Base-by-base conservation (phyloP, 2,329 filamentous ascomycete species). In the Dactylonectria macrodidyma region DNA sequence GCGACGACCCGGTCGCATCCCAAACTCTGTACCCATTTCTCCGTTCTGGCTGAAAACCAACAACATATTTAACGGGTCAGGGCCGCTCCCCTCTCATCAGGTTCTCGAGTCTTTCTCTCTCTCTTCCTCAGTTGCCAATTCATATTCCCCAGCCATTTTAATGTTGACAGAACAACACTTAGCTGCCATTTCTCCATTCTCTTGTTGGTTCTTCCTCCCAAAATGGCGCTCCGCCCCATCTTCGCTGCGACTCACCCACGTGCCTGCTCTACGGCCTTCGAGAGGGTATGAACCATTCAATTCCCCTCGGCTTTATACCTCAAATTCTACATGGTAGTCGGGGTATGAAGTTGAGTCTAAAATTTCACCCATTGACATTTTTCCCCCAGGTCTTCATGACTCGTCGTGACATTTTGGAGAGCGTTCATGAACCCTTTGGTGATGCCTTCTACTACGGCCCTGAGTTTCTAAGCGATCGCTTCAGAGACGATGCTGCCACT, bases 371-470 rank as follows among this genome's bases (percentile, higher is more conserved):
- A 30, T 19, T 52, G 16, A 14, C 11, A 22, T 11, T 19, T 38
- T 9, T 22, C 16, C 24, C 26, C 47, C 73, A 96, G 93, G 95
- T 98, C 72, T 98, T 99, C 82, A 98, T 98, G 95, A 97, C 95
- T 75, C 92, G 94, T 74, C 89, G 89, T 75, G 92, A 97, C 78
- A 91, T 87, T 61, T 88, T 98, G 67, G 87, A 92, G 76, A 97
- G 94, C 79, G 87, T 96, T 75, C 96, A 98, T 81, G 96, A 99
- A 84, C 96, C 96, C 5, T 98, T 98, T 82, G 95, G 95, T 61
- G 96, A 98, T 83, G 93, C 95, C 68, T 98, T 95, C 80, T 98
- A 98, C 84, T 98, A 92, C 78, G 95, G 96, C 59, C 95, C 95
- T 7, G 96, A 99, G 84, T 89, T 94, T 74, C 87, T 98, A 74